Conservation (phyloP, 2,329 filamentous ascomycete genomes). For the Epichloe bromicola region DNA sequence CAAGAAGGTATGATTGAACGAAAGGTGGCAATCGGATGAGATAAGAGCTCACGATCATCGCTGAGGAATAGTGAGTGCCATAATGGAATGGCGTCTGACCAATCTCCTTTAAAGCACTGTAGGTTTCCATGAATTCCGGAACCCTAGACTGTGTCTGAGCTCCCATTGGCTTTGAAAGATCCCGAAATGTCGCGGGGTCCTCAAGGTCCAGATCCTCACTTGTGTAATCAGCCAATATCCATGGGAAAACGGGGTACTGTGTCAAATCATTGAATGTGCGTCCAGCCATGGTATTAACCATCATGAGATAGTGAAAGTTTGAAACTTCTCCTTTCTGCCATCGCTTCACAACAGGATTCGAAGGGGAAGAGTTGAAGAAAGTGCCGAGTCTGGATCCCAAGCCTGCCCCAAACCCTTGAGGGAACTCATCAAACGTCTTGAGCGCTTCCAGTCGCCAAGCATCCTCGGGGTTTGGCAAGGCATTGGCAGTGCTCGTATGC, state of each 20-base stretch:
- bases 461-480: constrained; percentile 68
- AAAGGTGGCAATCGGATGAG: constrained; percentile 91
- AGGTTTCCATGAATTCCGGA: constrained; percentile 68
- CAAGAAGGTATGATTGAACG: constrained; percentile 83
- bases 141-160: constrained; percentile 70
- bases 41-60: constrained; percentile 97
- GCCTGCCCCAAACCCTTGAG: constrained; percentile 57
- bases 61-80: constrained; percentile 95
- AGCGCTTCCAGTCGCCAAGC: constrained; percentile 84
- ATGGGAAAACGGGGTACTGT: constrained; percentile 95
- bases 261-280: constrained; percentile 96
- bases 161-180: constrained; percentile 92
- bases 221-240: constrained; percentile 91
- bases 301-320: constrained; percentile 98
- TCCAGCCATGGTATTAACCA: constrained; percentile 94
- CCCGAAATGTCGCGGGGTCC: constrained; percentile 74
- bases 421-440: constrained; percentile 47
- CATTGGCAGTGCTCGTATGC: constrained; percentile 58
- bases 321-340: constrained; percentile 94
- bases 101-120: constrained; percentile 81
- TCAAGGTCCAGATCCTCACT: constrained; percentile 83
- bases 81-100: constrained; percentile 91
- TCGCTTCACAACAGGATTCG: constrained; percentile 72
- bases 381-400: constrained; percentile 84
- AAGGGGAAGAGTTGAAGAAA: constrained; percentile 73